Evolutionary conservation across 2,329 filamentous ascomycete species (phyloP).

Genomic region (Alternaria gaisen): DNA sequence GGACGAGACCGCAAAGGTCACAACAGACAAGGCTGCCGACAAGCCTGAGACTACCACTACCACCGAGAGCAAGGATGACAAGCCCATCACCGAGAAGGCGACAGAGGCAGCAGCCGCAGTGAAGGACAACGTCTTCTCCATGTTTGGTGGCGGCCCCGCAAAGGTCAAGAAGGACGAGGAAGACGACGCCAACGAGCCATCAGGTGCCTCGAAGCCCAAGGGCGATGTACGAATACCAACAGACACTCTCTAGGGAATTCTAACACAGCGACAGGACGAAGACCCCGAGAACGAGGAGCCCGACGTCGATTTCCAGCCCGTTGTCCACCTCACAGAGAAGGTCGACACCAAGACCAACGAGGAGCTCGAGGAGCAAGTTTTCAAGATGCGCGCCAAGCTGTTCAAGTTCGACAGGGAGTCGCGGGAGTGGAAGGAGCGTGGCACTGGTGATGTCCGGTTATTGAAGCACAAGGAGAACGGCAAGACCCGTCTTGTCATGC

Average conservation of each 20-base stretch:
- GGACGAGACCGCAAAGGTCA: constrained; percentile 57
- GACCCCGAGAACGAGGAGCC: constrained; percentile 87
- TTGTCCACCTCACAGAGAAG: constrained; percentile 95
- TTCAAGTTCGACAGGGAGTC: constrained; percentile 96
- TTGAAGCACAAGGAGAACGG: constrained; percentile 99
- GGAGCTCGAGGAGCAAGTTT: constrained; percentile 94
- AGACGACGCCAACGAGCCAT: constrained; percentile 77
- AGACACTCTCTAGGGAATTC: background rate
- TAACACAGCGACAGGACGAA: constrained; percentile 64
- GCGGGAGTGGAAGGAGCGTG: constrained; percentile 99
- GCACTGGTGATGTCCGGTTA: constrained; percentile 93
- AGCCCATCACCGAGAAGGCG: constrained; percentile 55
- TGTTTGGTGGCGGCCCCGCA: constrained; percentile 98
- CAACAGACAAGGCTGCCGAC: constrained; percentile 48
- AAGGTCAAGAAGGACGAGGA: constrained; percentile 89
- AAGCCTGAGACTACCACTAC: constrained; percentile 25
- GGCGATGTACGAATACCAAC: constrained; percentile 53
- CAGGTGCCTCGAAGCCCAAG: constrained; percentile 73
- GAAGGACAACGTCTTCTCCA: constrained; percentile 81
- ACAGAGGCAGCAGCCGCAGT: constrained; percentile 53
- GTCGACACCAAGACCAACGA: constrained; percentile 98
- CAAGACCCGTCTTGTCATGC: constrained; percentile 98
- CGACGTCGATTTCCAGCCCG: constrained; percentile 96
- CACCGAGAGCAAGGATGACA: constrained; percentile 57
- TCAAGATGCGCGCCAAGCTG: constrained; percentile 99